Conservation (phyloP, 192 early-diverging fungal species). For the Gamsiella multidivaricata region DNA sequence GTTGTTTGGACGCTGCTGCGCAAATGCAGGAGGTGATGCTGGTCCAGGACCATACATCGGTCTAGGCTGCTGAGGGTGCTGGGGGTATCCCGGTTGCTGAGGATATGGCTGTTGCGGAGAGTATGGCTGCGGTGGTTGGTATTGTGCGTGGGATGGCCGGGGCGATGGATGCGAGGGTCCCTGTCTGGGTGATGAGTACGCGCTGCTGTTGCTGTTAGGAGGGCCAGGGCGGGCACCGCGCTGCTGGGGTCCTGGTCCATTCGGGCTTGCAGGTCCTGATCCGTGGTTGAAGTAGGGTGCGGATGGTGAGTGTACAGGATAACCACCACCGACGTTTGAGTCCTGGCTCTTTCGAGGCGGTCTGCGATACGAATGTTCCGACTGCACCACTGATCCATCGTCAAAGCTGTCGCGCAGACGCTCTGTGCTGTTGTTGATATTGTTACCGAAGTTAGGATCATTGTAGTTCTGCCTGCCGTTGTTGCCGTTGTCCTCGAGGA, state of each 20-base stretch:
- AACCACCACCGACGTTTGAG: neutral
- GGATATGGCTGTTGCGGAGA: slow-evolving; percentile 1
- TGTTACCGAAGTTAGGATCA: too few species aligned
- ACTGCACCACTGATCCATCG: slow-evolving; percentile 14
- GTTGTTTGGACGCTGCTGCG: neutral
- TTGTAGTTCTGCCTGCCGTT: too few species aligned
- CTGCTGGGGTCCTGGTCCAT: slow-evolving; percentile 3
- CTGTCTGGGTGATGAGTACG: slow-evolving; percentile 27
- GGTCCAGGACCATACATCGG: slow-evolving; percentile 5
- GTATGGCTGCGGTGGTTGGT: slow-evolving; percentile 12
- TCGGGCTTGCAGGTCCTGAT: slow-evolving; percentile 11
- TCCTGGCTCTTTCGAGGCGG: slow-evolving; percentile 13
- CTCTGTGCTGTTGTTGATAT: neutral
- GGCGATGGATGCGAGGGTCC: slow-evolving; percentile 18
- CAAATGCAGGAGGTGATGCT: neutral
- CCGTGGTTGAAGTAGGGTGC: neutral
- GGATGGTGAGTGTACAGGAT: neutral
- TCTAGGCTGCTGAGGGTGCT: slow-evolving; percentile 8
- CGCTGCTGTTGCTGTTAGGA: slow-evolving; percentile 1
- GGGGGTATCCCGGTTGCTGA: neutral
- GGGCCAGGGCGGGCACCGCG: neutral
- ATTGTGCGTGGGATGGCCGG: slow-evolving; percentile 8
- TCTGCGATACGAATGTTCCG: slow-evolving; percentile 12
- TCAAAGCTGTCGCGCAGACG: slow-evolving; percentile 4
- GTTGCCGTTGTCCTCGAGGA: slow-evolving; percentile 10